phyloP scores from a whole-genome alignment of 306 rosid species.

The Phaseolus lunatus region DNA sequence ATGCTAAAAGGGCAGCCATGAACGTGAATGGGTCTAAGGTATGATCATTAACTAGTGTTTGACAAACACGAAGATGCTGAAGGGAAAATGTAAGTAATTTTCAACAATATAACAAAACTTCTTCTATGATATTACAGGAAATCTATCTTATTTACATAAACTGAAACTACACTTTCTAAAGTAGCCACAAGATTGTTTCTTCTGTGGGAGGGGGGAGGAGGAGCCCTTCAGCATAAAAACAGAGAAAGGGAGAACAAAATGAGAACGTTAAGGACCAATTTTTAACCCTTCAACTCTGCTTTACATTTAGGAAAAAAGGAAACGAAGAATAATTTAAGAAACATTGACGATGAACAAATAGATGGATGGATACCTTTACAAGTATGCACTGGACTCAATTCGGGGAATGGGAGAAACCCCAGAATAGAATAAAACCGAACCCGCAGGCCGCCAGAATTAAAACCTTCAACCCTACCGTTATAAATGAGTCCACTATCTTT shows the following conservation, averaged over 20 bases:
- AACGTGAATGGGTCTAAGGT: background rate
- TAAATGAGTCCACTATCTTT: constrained; percentile 64
- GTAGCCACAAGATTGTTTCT: background rate
- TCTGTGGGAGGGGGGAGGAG: background rate
- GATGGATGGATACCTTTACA: constrained; percentile 66
- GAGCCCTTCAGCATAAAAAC: background rate
- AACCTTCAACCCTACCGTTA: constrained; percentile 79
- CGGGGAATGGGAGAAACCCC: constrained; percentile 90
- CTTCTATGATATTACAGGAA: background rate
- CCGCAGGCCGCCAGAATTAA: constrained; percentile 77
- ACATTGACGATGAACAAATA: background rate
- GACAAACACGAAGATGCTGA: constrained; percentile 7
- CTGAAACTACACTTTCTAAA: background rate
- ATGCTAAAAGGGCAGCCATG: background rate
- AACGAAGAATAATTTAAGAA: background rate
- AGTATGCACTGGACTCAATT: constrained; percentile 73
- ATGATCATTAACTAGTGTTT: constrained; percentile 2
- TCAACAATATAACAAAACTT: background rate
- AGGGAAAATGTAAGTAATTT: background rate
- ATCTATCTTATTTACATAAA: background rate
- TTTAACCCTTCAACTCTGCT: background rate
- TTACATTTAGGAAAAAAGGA: background rate
- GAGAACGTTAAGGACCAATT: background rate
- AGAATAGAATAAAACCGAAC: constrained; percentile 71
- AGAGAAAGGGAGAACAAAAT: background rate